These are phyloP conservation scores for Alloteropsis semialata DNA, from an alignment of 176 grass and related monocot species.

Conservation along the genomic window DNA sequence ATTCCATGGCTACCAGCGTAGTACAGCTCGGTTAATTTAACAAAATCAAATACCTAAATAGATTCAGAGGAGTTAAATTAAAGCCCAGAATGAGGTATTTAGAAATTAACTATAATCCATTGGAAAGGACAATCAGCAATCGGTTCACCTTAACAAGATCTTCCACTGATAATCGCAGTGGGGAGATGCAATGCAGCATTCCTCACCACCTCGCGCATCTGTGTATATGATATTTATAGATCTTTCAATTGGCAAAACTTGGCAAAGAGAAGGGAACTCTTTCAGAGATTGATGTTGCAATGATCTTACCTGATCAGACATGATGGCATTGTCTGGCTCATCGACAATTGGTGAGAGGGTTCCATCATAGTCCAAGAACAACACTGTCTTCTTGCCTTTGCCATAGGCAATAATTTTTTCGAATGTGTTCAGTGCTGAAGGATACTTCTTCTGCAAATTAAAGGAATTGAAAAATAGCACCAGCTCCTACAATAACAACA, in stretches of 20 bases:
- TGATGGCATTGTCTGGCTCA: slow-evolving; percentile 49
- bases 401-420: slow-evolving; percentile 30
- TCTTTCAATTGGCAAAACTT: neutral
- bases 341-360: slow-evolving; percentile 57
- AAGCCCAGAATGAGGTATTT: neutral
- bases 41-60: slow-evolving; percentile 76
- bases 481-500: neutral
- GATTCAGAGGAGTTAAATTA: neutral
- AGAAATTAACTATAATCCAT: neutral
- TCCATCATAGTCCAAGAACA: slow-evolving; percentile 60
- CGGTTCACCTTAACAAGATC: slow-evolving; percentile 57
- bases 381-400: slow-evolving; percentile 38
- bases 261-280: neutral
- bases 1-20: slow-evolving; percentile 90
- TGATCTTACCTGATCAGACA: slow-evolving; percentile 42
- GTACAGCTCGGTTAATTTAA: slow-evolving; percentile 63
- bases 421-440: slow-evolving; percentile 51
- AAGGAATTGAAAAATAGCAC: neutral
- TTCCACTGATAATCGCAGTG: slow-evolving; percentile 80
- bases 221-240: neutral
- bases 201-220: slow-evolving; percentile 69
- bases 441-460: slow-evolving; percentile 50
- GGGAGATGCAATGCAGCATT: slow-evolving; percentile 50
- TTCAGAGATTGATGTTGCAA: neutral
- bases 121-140: neutral